A percentile compares a stretch with the other conserved stretches of the same genome.
phyloP scores from a whole-genome alignment of 164 flowering plant genomes.

The Taxillus chinensis region DNA sequence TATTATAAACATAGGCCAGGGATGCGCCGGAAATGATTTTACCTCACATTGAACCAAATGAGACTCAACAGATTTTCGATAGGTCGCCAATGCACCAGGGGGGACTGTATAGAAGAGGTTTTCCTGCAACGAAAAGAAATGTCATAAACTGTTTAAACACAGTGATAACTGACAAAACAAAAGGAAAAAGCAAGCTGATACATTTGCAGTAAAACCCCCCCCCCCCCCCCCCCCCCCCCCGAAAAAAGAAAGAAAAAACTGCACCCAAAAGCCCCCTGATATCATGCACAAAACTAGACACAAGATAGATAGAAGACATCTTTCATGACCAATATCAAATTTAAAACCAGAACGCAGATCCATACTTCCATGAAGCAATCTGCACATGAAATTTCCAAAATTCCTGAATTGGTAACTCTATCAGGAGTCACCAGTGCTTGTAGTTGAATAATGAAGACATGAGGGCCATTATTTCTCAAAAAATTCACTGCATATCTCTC shows the following conservation, averaged over 20 bases:
- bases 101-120: slow-evolving; percentile 65
- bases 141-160: too few species aligned
- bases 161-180: too few species aligned
- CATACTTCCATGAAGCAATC: slow-evolving; percentile 62
- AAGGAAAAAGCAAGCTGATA: too few species aligned
- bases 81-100: slow-evolving; percentile 59
- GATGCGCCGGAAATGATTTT: neutral
- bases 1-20: too few species aligned
- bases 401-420: slow-evolving; percentile 36
- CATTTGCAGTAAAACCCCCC: too few species aligned
- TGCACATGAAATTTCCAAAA: slow-evolving; percentile 42
- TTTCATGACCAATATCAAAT: too few species aligned
- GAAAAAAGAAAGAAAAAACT: too few species aligned
- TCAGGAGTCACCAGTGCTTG: slow-evolving; percentile 68
- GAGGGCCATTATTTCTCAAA: slow-evolving; percentile 38
- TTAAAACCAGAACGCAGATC: too few species aligned
- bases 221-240: too few species aligned
- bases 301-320: too few species aligned
- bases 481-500: slow-evolving; percentile 72
- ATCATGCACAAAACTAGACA: too few species aligned
- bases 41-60: slow-evolving; percentile 55
- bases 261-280: too few species aligned
- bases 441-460: slow-evolving; percentile 25
- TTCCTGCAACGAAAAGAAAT: slow-evolving; percentile 39
- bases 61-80: slow-evolving; percentile 65